phyloP scores from a whole-genome alignment of 2,329 filamentous ascomycete species.

The Sporothrix brunneoviolacea region DNA sequence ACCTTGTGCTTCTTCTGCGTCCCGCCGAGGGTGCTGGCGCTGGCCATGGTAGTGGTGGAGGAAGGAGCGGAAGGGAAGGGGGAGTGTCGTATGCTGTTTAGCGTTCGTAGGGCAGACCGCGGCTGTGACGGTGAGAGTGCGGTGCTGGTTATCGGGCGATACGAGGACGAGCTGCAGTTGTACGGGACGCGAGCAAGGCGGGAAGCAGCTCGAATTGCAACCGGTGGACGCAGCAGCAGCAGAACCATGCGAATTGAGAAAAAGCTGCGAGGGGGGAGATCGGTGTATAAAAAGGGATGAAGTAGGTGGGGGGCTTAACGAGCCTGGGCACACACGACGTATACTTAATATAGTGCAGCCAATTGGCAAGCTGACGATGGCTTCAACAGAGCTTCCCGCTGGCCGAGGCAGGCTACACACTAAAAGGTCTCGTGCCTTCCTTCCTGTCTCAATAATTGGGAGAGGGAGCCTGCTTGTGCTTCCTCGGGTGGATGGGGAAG shows the following conservation, averaged over 20 bases:
- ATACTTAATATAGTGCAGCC: too few relatives aligned
- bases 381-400: constrained; percentile 2
- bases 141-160: background rate
- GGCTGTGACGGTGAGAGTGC: background rate
- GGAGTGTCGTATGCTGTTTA: too few relatives aligned
- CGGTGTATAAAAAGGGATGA: background rate
- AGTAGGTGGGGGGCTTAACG: too few relatives aligned
- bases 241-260: background rate
- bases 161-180: background rate
- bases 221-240: background rate
- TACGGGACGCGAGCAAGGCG: background rate
- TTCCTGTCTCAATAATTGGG: too few relatives aligned
- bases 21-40: background rate
- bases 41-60: background rate
- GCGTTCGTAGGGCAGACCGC: background rate
- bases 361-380: too few relatives aligned
- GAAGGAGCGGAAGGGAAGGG: background rate
- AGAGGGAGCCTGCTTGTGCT: too few relatives aligned
- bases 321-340: too few relatives aligned
- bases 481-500: too few relatives aligned
- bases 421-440: constrained; percentile 1
- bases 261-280: background rate
- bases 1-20: constrained; percentile 73
- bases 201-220: background rate
- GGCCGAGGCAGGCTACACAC: constrained; percentile 5